Percentiles rank a stretch among this genome's conserved stretches.
Conservation (phyloP, 371 early-diverging fungal species). For the Sporodiniella umbellata region DNA sequence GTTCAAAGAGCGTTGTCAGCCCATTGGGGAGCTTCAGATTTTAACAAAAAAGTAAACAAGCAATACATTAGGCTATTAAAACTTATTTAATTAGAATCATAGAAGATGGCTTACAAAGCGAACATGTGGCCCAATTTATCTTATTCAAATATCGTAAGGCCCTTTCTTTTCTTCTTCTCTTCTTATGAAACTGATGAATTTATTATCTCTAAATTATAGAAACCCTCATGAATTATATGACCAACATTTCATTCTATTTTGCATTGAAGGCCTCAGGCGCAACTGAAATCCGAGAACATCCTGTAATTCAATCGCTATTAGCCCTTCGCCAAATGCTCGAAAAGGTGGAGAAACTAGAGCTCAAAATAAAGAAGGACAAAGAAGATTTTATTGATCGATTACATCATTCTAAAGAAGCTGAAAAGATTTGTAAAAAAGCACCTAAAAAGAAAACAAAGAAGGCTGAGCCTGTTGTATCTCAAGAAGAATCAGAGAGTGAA, state of each 20-base stretch:
- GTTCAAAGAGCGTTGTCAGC: slow-evolving; percentile 61
- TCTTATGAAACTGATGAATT: too few relatives aligned
- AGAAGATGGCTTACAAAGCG: slow-evolving; percentile 12
- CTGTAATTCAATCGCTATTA: slow-evolving; percentile 79
- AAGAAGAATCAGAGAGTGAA: slow-evolving; percentile 10
- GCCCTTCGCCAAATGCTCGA: slow-evolving; percentile 67
- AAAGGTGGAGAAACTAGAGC: slow-evolving; percentile 67
- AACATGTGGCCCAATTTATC: slow-evolving; percentile 36
- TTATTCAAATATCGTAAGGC: slow-evolving; percentile 53
- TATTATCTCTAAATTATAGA: too few relatives aligned
- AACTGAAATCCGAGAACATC: slow-evolving; percentile 69
- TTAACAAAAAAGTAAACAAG: slow-evolving; percentile 27
- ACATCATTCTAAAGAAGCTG: background rate
- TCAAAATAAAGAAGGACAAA: slow-evolving; percentile 41
- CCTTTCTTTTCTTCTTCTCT: too few relatives aligned
- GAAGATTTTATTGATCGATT: slow-evolving; percentile 24
- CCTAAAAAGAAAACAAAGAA: background rate
- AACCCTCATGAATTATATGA: slow-evolving; percentile 69
- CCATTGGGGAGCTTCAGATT: slow-evolving; percentile 29
- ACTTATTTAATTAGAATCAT: slow-evolving; percentile 5
- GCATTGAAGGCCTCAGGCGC: slow-evolving; percentile 68
- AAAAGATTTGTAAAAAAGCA: too few relatives aligned
- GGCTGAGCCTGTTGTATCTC: slow-evolving; percentile 11
- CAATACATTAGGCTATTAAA: background rate
- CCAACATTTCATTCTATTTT: slow-evolving; percentile 88